Evolutionary conservation across 2,329 filamentous ascomycete genomes (phyloP), one percentile per base, ranked within the genome.

Genomic region (Botrytis deweyae): DNA sequence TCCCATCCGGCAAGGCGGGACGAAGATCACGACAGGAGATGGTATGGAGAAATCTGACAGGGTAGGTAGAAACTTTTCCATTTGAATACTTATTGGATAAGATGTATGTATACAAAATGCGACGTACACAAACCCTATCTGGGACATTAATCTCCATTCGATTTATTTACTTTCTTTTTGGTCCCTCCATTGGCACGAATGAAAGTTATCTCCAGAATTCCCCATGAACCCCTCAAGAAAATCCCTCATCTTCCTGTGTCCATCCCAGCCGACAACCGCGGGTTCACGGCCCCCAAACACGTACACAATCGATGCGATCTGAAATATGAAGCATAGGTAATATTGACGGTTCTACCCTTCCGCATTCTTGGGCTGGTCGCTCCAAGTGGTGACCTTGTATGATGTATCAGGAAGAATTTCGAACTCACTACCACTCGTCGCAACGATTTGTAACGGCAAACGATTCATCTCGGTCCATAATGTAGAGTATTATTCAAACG

Each of bases 1-100:
- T 68, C 16, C n/a, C 36, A 68, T 68, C 22, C 40, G 40, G 55
- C 42, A 22, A 62, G 22, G 55, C 68, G 68, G 68, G 55, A 70
- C 22, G 40, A 46, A 40, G 68, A 70, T 70, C 55, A 70, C 55
- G 42, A 38, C 52, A 44, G 38, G 42, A 70, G 18, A 29, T 22
- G 52, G 58, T 29, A 36, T 46, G 42, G 63, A 65, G 42, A 65
- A 66, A 66, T 49, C 42, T 49, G n/a, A 33, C 49, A 58, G 36
- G 49, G 66, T 58, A 25, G 16, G 42, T 18, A 38, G 42, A 33
- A 62, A n/a, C 16, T 40, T 62, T 42, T 33, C 25, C 18, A 22
- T 58, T 33, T 8, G n/a, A 29, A 55, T 18, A 29, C 25, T 58
- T 29, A 42, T 58, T 68, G 49, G 25, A 42, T 58, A 58, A 18